phyloP scores from a whole-genome alignment of 208 protist genomes.

The Acanthamoeba lenticulata region DNA sequence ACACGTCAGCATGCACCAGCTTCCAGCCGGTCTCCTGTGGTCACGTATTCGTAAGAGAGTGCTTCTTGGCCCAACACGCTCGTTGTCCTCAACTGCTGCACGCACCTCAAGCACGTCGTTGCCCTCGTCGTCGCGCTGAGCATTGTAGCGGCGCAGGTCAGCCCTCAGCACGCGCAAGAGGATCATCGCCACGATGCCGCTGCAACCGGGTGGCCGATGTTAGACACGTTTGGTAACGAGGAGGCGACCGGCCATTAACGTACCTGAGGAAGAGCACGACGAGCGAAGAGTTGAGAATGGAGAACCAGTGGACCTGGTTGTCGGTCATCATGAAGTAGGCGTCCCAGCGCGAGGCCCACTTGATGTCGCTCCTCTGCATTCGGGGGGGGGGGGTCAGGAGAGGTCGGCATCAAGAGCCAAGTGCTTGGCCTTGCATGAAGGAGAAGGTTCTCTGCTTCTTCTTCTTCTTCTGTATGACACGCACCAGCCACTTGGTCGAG shows the following conservation, averaged over 20 bases:
- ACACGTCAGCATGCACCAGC: constrained; percentile 96
- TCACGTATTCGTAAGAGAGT: constrained; percentile 83
- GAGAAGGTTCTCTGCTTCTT: background rate
- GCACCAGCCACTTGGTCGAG: constrained; percentile 67
- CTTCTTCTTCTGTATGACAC: constrained; percentile 31
- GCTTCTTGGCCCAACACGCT: constrained; percentile 28
- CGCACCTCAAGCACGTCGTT: constrained; percentile 22
- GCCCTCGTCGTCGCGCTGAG: constrained; percentile 67
- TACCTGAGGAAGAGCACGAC: constrained; percentile 94
- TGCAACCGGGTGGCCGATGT: background rate
- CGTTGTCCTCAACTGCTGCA: background rate
- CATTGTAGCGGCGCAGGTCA: constrained; percentile 96
- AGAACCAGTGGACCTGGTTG: constrained; percentile 93
- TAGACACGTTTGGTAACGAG: background rate
- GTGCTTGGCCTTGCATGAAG: background rate
- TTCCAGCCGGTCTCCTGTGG: constrained; percentile 94
- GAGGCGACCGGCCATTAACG: background rate
- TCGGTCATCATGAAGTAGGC: constrained; percentile 93
- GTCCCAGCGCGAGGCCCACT: constrained; percentile 98
- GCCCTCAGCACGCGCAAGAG: constrained; percentile 94
- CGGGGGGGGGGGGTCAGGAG: too few relatives aligned
- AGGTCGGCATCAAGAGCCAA: too few relatives aligned
- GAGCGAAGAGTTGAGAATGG: constrained; percentile 95
- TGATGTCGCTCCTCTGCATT: constrained; percentile 70
- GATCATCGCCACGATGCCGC: constrained; percentile 94